Conservation (phyloP, 164 flowering plant genomes). For the Akebia trifoliata region DNA sequence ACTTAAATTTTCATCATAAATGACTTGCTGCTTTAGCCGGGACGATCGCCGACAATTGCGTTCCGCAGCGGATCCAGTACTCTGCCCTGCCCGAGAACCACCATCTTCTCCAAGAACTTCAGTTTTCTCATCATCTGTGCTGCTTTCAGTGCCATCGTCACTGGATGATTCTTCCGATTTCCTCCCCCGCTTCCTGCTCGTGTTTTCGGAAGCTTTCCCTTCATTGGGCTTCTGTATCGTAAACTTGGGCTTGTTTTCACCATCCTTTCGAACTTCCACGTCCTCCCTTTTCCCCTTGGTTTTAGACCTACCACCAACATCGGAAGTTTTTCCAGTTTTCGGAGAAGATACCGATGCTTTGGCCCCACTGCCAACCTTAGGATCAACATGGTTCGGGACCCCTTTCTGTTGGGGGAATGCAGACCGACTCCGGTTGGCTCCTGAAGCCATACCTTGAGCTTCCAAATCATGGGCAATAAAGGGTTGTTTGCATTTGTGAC, state of each 20-base stretch:
- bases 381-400: constrained; percentile 17
- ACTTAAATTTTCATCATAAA: constrained; percentile 37
- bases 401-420: not conserved
- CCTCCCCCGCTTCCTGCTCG: constrained; percentile 37
- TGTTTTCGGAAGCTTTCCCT: too few relatives aligned
- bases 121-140: constrained; percentile 4
- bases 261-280: constrained; percentile 6
- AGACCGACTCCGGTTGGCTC: constrained; percentile 20
- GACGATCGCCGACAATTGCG: constrained; percentile 22
- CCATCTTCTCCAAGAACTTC: constrained; percentile 18
- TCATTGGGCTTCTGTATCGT: constrained; percentile 8
- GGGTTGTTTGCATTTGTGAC: constrained; percentile 26
- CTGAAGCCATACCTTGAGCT: constrained; percentile 15
- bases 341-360: constrained; percentile 1
- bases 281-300: constrained; percentile 4
- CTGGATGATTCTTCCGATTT: constrained; percentile 42
- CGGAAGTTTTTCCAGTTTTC: constrained; percentile 11
- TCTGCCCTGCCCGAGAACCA: constrained; percentile 2
- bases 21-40: constrained; percentile 28
- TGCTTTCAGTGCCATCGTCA: constrained; percentile 28
- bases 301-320: constrained; percentile 1
- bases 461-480: constrained; percentile 30
- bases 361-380: constrained; percentile 13
- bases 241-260: not conserved
- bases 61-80: constrained; percentile 13